Percentiles rank a stretch among this genome's conserved stretches.
These are phyloP conservation scores for Hansenula lynferdii DNA, from an alignment of 1,139 yeast species.

Conservation along the genomic window DNA sequence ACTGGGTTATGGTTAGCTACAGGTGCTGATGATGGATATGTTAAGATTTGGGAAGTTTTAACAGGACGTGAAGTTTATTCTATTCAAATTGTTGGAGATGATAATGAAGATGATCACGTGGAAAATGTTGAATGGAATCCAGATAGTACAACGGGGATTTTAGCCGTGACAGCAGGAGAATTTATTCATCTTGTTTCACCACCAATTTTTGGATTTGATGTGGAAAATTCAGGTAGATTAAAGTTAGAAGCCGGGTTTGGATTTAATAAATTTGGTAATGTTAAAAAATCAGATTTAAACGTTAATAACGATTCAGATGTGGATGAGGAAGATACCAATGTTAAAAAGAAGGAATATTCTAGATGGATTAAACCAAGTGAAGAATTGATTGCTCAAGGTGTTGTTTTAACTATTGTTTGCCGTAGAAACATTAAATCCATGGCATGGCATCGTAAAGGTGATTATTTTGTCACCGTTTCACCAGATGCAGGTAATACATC, in stretches of 20 bases:
- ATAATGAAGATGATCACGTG: constrained; percentile 61
- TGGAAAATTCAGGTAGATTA: constrained; percentile 76
- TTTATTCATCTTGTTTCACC: constrained; percentile 76
- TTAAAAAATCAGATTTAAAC: constrained; percentile 36
- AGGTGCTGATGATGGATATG: constrained; percentile 95
- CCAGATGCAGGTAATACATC: constrained; percentile 89
- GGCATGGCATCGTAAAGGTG: constrained; percentile 98
- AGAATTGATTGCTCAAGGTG: constrained; percentile 60
- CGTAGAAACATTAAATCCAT: constrained; percentile 74
- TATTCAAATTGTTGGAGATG: constrained; percentile 36
- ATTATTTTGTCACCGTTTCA: constrained; percentile 89
- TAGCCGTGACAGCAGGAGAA: constrained; percentile 86
- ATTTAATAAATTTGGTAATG: constrained; percentile 68
- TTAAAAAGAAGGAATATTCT: constrained; percentile 52
- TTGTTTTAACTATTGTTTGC: constrained; percentile 66
- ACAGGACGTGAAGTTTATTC: constrained; percentile 92
- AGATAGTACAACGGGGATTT: constrained; percentile 59
- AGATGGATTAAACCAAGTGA: constrained; percentile 82
- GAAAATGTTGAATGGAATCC: constrained; percentile 94
- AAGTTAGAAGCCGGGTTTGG: constrained; percentile 92
- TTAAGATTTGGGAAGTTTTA: constrained; percentile 93
- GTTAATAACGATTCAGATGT: constrained; percentile 30
- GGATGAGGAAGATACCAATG: constrained; percentile 27
- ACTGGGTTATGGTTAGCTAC: constrained; percentile 95
- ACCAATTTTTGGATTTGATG: constrained; percentile 83